phyloP scores from a whole-genome alignment of 2,329 filamentous ascomycete species.

The Clonostachys chloroleuca region DNA sequence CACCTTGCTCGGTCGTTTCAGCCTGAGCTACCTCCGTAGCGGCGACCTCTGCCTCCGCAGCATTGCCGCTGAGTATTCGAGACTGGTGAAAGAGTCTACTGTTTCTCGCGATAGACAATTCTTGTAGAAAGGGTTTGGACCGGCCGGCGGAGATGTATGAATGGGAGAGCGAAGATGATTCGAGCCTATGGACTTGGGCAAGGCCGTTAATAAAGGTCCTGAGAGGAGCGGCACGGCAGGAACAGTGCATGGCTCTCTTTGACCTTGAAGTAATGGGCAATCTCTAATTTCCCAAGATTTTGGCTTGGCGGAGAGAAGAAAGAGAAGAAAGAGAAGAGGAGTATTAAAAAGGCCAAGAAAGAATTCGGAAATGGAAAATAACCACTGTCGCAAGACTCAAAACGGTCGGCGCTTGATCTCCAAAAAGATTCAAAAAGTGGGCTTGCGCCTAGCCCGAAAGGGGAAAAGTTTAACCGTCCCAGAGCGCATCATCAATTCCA shows the following conservation, averaged over 20 bases:
- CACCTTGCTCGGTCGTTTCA: background rate
- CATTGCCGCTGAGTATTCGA: background rate
- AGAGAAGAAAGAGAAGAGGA: too few relatives aligned
- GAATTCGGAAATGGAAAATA: too few relatives aligned
- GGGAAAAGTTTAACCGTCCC: too few relatives aligned
- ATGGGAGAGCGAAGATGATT: slow-evolving; percentile 5
- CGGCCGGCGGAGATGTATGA: background rate
- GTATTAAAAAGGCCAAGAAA: too few relatives aligned
- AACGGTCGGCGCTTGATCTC: too few relatives aligned
- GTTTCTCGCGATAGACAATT: background rate
- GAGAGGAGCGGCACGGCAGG: slow-evolving; percentile 39
- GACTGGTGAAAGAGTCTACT: background rate
- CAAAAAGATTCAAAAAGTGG: too few relatives aligned
- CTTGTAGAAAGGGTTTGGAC: too few relatives aligned
- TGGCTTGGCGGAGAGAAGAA: too few relatives aligned
- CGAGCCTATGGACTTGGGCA: slow-evolving; percentile 28
- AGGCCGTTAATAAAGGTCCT: slow-evolving; percentile 43
- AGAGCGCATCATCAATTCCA: too few relatives aligned
- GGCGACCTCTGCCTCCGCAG: background rate
- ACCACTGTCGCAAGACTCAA: too few relatives aligned
- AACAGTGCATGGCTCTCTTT: slow-evolving; percentile 35
- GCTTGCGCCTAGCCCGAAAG: too few relatives aligned
- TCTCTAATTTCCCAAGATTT: background rate
- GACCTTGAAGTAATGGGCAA: too few relatives aligned
- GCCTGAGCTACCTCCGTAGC: background rate